Base-by-base conservation (phyloP, 169 alveolate species). In the Sarcocystis neurona region DNA sequence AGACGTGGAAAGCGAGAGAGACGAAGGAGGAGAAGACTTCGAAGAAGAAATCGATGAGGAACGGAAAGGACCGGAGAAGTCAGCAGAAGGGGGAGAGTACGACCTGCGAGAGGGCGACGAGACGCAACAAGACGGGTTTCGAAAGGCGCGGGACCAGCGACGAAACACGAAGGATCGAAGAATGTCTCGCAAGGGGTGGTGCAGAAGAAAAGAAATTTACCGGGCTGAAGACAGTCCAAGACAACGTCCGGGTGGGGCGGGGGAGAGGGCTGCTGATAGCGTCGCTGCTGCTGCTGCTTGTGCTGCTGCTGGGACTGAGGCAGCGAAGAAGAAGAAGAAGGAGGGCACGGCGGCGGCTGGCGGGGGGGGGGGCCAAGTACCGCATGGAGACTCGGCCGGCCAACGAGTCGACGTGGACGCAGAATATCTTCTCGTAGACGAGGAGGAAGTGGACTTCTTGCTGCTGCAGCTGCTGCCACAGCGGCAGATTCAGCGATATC, bases 401-500 rank as follows among this genome's bases (percentile, higher is more conserved):
- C 8, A 44, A 43, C 18, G n/a, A 8, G 53, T 75, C 91, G 50
- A 74, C 82, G 72, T 87, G 91, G 37, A 87, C 37, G 66, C 91
- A 87, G 74, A 39, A 87, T 2, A 53, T 37, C 0, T 20, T 41
- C 6, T 39, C 87, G 72, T 75, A 58, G 48, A 77, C 34, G 6
- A 39, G 34, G 32, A 86, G 48, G 46, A 86, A 10, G 15, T 37
- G 34, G 23, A 86, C 91, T 12, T 86, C 85, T 23, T 37, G 58
- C 48, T 68, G 75, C 63, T 86, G 85, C 30, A 86, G 63, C 47
- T 78, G 6, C 58, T 86, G 91, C 91, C 91, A 86, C 34, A 47
- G 91, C 6, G 91, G 91, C 15, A 86, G 85, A 32, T 53, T 86
- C 53, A 86, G 75, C 85, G 68, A 84, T 1, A 86, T 86, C 79